Conservation (phyloP, 2,329 filamentous ascomycete species). For the Verruconis gallopava region DNA sequence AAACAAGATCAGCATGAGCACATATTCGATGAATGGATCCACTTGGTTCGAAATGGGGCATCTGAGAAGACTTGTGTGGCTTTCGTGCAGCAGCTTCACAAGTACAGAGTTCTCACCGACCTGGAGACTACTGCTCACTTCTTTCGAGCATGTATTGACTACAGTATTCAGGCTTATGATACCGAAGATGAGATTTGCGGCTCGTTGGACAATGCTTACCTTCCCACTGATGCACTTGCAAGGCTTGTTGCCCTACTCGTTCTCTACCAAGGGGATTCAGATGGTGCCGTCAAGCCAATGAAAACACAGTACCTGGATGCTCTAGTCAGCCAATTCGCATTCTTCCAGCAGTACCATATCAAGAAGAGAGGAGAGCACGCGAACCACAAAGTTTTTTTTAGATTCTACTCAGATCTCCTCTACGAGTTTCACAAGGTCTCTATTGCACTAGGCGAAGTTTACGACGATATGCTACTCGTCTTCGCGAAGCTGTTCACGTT, state of each 20-base stretch:
- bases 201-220: slow-evolving; percentile 46
- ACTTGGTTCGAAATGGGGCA: slow-evolving; percentile 63
- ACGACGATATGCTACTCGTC: slow-evolving; percentile 55
- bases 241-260: slow-evolving; percentile 68
- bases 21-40: slow-evolving; percentile 90
- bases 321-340: slow-evolving; percentile 60
- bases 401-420: slow-evolving; percentile 72
- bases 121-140: slow-evolving; percentile 70
- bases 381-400: slow-evolving; percentile 82
- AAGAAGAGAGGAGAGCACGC: slow-evolving; percentile 67
- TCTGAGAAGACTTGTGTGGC: slow-evolving; percentile 58
- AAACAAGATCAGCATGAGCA: slow-evolving; percentile 83
- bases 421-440: slow-evolving; percentile 55
- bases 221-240: slow-evolving; percentile 67
- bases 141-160: slow-evolving; percentile 67
- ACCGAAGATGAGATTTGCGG: slow-evolving; percentile 49
- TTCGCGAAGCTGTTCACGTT: slow-evolving; percentile 60
- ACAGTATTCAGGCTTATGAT: slow-evolving; percentile 67
- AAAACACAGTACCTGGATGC: slow-evolving; percentile 62
- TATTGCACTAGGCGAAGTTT: slow-evolving; percentile 39
- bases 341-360: slow-evolving; percentile 79
- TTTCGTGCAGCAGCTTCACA: slow-evolving; percentile 76
- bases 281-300: slow-evolving; percentile 44
- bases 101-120: slow-evolving; percentile 56
- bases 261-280: slow-evolving; percentile 52